A percentile compares a stretch with the other conserved stretches of the same genome.
Evolutionary conservation across 805 yeast genomes (phyloP).

Genomic region (Jamesozyma gamospora): DNA sequence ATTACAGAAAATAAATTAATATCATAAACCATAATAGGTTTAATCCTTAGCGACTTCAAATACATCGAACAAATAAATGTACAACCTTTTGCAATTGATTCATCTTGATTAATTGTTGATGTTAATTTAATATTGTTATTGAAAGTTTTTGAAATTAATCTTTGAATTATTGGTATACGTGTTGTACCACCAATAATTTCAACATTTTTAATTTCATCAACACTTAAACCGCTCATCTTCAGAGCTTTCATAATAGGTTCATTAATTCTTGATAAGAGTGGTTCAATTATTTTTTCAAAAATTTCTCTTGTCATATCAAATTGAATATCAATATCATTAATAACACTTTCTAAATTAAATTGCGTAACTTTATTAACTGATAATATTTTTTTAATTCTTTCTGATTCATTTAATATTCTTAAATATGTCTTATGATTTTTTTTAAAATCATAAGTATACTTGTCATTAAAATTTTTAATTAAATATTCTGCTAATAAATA

Average conservation of each 20-base stretch:
- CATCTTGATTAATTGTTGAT: slow-evolving; percentile 95
- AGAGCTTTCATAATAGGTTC: slow-evolving; percentile 76
- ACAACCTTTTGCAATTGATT: slow-evolving; percentile 97
- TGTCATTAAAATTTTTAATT: slow-evolving; percentile 79
- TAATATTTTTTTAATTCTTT: slow-evolving; percentile 85
- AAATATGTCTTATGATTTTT: slow-evolving; percentile 89
- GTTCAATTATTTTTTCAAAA: slow-evolving; percentile 78
- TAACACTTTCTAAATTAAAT: slow-evolving; percentile 86
- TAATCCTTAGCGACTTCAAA: neutral
- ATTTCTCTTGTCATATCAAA: slow-evolving; percentile 81
- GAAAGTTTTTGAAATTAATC: slow-evolving; percentile 65
- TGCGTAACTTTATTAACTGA: slow-evolving; percentile 94
- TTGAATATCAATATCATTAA: slow-evolving; percentile 93
- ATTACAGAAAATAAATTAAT: neutral
- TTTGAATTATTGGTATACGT: slow-evolving; percentile 89
- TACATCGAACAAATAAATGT: slow-evolving; percentile 82
- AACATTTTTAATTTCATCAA: slow-evolving; percentile 71
- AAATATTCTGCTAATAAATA: slow-evolving; percentile 86
- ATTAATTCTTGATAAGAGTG: slow-evolving; percentile 64
- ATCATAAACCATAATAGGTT: slow-evolving; percentile 48
- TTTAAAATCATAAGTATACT: slow-evolving; percentile 86
- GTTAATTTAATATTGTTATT: slow-evolving; percentile 78
- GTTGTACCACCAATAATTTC: slow-evolving; percentile 97
- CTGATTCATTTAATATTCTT: slow-evolving; percentile 85
- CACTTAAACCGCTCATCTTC: slow-evolving; percentile 57